Evolutionary conservation across 1,139 yeast species (phyloP), one percentile per base, ranked within the genome.

Genomic region (Candida frijolesensis): DNA sequence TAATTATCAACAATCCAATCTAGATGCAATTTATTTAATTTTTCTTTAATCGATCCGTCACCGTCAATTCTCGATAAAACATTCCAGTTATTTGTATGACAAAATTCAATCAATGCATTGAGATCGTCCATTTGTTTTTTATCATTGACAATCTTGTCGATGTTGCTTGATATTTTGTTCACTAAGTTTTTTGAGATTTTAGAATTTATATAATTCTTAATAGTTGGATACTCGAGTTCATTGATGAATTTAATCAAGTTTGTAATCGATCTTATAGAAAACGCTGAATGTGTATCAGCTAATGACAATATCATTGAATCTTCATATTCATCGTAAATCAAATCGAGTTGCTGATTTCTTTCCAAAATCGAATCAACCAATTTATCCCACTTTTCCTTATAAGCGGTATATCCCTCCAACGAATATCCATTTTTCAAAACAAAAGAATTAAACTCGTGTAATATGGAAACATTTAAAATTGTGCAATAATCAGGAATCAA

Each of bases 241-340:
- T 72, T 70, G 18, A 74, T 62, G 49, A 72, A 74, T 14, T 52
- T 54, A 18, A 73, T 63, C 48, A 74, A 71, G 41, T 58, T 60
- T 4, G 57, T 51, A 10, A 70, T 48, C 0, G 77, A 71, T 22
- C 54, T 47, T 46, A 61, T 46, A 19, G 55, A 49, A 18, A 29
- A 30, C 3, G 11, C 12, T 18, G 33, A 9, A 12, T 8, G 3
- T 18, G 43, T 15, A 22, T 43, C 27, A 38, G 11, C 9, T 11
- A 42, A 7, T n/a, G 25, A 27, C 29, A 46, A 39, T 6, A 10
- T 44, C 25, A 49, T 35, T 12, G 47, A 40, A 5, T 42, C 48
- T 44, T 53, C 53, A n/a, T 47, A 45, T n/a, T 59, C 63, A 29
- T 38, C 45, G 41, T 58, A 57, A 8, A 19, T 14, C 19, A 55